phyloP scores from a whole-genome alignment of 441 rosid species.

The Jatropha multifida region DNA sequence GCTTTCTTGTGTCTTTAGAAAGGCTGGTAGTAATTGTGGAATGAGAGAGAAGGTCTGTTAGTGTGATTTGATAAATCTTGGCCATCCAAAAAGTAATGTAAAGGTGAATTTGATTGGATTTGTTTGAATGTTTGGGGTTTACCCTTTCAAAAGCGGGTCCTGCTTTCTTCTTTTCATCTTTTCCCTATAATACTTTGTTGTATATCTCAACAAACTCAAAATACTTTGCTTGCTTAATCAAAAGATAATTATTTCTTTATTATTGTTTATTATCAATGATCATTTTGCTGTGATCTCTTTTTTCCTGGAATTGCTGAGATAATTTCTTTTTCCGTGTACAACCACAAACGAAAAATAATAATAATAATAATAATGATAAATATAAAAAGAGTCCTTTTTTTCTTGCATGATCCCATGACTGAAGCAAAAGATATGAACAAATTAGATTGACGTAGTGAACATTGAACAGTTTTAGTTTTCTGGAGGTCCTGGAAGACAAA shows the following conservation, averaged over 20 bases:
- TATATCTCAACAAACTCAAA: conserved; percentile 20
- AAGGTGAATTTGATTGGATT: conserved; percentile 38
- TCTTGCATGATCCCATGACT: conserved; percentile 2
- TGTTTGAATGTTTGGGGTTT: conserved; percentile 45
- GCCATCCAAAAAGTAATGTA: conserved; percentile 27
- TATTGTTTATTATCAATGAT: conserved; percentile 15
- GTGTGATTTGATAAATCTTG: conserved; percentile 47
- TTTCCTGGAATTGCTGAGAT: neutral
- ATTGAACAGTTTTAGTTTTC: neutral
- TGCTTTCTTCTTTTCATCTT: conserved; percentile 15
- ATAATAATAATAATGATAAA: too few species aligned
- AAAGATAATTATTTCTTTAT: neutral
- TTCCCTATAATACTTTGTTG: conserved; percentile 21
- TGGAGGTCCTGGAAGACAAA: neutral
- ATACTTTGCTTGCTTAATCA: neutral
- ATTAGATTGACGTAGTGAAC: conserved; percentile 3
- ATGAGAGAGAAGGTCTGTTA: conserved; percentile 20
- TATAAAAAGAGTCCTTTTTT: neutral
- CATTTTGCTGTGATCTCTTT: neutral
- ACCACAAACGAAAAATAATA: neutral
- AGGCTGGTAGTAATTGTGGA: conserved; percentile 27
- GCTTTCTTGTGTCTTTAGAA: conserved; percentile 30
- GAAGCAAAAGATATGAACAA: conserved; percentile 14
- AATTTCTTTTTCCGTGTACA: too few species aligned
- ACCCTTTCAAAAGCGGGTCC: conserved; percentile 20